Conservation (phyloP, 2,329 filamentous ascomycete genomes). For the Cercospora berteroae region DNA sequence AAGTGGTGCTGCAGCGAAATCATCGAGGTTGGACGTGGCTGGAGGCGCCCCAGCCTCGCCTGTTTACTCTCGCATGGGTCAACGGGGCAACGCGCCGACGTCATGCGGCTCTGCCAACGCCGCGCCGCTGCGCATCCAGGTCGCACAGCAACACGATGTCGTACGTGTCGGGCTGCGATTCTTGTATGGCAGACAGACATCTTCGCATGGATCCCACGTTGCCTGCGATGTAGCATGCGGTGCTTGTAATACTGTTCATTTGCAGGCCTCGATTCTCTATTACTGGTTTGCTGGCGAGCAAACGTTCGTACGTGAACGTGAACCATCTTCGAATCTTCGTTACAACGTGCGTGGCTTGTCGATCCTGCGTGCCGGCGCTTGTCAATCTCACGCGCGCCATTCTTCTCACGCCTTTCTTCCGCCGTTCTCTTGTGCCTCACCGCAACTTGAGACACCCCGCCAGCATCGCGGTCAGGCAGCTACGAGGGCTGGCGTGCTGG, state of each 20-base stretch:
- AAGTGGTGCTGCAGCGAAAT: conserved; percentile 6
- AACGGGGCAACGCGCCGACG: conserved; percentile 7
- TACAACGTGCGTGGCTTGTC: background rate
- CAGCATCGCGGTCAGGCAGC: background rate
- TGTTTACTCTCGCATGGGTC: background rate
- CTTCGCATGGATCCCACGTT: background rate
- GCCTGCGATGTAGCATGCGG: background rate
- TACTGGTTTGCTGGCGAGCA: background rate
- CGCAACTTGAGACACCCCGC: background rate
- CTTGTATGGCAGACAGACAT: background rate
- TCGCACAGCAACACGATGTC: background rate
- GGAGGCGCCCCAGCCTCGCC: conserved; percentile 2
- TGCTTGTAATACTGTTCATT: background rate
- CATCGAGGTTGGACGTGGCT: conserved; percentile 17
- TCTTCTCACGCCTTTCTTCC: background rate
- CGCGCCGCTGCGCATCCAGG: background rate
- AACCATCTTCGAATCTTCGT: background rate
- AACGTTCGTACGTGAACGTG: background rate
- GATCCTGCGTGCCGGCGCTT: background rate
- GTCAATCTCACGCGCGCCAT: background rate
- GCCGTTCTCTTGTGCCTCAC: background rate
- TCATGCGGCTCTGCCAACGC: conserved; percentile 9
- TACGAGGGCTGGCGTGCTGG: background rate
- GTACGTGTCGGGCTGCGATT: background rate
- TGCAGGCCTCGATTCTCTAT: background rate